phyloP scores from a whole-genome alignment of 139 green algal genomes.

The Ostreobium quekettii region DNA sequence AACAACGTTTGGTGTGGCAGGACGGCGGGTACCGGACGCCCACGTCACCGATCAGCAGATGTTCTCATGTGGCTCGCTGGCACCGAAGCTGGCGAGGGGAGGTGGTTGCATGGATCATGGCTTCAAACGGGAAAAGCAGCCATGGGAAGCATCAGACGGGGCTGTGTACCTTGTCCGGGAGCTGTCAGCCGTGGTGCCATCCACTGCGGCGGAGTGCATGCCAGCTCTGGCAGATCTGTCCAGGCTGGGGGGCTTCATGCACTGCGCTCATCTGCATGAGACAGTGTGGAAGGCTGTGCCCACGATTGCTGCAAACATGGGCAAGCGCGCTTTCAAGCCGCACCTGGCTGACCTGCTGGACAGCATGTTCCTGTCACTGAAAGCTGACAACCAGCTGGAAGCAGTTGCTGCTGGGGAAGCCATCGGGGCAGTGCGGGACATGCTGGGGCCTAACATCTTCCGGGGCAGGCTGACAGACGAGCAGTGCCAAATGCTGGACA shows the following conservation, averaged over 20 bases:
- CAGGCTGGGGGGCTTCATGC: conserved; percentile 49
- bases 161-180: conserved; percentile 70
- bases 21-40: neutral
- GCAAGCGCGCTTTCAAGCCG: conserved; percentile 59
- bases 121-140: conserved; percentile 59
- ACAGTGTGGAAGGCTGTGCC: conserved; percentile 70
- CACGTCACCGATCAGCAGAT: conserved; percentile 60
- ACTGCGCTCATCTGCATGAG: conserved; percentile 58
- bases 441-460: conserved; percentile 49
- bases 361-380: conserved; percentile 57
- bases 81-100: conserved; percentile 48
- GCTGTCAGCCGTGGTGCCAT: conserved; percentile 34
- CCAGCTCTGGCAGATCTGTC: conserved; percentile 53
- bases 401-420: conserved; percentile 49
- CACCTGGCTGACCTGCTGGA: conserved; percentile 63
- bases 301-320: conserved; percentile 49
- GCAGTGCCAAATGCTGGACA: conserved; percentile 17
- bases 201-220: conserved; percentile 36
- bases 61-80: conserved; percentile 59
- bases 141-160: conserved; percentile 87
- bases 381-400: conserved; percentile 55
- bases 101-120: conserved; percentile 81
- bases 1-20: conserved; percentile 56
- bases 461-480: conserved; percentile 22
- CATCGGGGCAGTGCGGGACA: conserved; percentile 46